These are phyloP conservation scores for Viola odorata DNA, from an alignment of 345 rosid species.

Conservation along the genomic window DNA sequence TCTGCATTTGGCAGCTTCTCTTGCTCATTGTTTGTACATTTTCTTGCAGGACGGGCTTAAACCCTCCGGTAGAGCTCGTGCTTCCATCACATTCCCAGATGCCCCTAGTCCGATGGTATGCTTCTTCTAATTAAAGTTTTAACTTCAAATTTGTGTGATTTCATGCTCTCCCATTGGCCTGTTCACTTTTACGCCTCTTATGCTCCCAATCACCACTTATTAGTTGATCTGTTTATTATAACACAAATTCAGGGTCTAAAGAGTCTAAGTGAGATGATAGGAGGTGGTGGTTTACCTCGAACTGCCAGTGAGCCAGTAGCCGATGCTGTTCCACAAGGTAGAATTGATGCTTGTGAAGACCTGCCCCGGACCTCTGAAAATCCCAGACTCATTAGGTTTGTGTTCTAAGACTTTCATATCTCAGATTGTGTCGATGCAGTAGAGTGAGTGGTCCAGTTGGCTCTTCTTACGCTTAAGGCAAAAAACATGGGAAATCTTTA, in stretches of 20 bases:
- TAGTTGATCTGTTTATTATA: not conserved
- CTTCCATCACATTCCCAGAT: slow-evolving; percentile 36
- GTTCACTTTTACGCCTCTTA: not conserved
- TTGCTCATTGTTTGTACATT: not conserved
- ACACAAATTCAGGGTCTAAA: not conserved
- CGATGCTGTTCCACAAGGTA: slow-evolving; percentile 20
- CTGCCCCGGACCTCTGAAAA: slow-evolving; percentile 18
- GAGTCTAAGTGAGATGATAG: slow-evolving; percentile 51
- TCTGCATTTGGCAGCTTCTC: not conserved
- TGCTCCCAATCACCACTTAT: not conserved
- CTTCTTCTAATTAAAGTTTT: not conserved
- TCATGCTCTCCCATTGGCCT: not conserved
- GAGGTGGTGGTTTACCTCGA: slow-evolving; percentile 32
- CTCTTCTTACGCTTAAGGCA: too few species aligned
- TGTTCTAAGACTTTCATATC: not conserved
- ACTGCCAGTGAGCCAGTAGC: slow-evolving; percentile 17
- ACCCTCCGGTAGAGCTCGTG: slow-evolving; percentile 45
- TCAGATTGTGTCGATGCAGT: not conserved
- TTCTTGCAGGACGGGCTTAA: slow-evolving; percentile 63
- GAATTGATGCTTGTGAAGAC: slow-evolving; percentile 22
- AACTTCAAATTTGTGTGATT: not conserved
- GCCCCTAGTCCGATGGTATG: slow-evolving; percentile 44
- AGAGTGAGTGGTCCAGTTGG: not conserved
- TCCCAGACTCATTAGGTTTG: slow-evolving; percentile 40
- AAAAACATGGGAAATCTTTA: too few species aligned